Conservation (phyloP, 176 grass and related monocot species). For the Tillandsia fasciculata region DNA sequence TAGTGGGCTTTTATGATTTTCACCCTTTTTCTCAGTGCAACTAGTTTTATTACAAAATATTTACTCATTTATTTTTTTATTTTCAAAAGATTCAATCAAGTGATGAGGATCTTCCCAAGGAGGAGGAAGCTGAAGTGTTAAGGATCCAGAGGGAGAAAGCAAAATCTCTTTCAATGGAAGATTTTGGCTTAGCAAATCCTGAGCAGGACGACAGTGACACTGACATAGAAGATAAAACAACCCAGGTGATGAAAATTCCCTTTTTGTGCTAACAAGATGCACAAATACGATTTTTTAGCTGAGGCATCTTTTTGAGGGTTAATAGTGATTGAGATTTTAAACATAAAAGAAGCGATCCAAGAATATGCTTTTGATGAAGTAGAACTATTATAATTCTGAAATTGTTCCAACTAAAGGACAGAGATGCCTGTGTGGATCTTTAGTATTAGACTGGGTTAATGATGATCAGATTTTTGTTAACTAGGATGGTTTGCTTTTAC, state of each 20-base stretch:
- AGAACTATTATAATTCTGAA: neutral
- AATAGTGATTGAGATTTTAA: neutral
- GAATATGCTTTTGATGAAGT: neutral
- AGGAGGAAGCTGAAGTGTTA: constrained; percentile 47
- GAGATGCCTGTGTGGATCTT: neutral
- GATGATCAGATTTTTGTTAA: constrained; percentile 1
- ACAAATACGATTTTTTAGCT: neutral
- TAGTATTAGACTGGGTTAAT: neutral
- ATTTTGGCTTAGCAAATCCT: constrained; percentile 55
- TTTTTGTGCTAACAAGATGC: neutral
- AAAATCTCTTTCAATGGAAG: constrained; percentile 54
- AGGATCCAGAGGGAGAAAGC: constrained; percentile 45
- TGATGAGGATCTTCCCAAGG: constrained; percentile 52
- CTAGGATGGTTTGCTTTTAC: constrained; percentile 29
- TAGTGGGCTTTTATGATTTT: neutral
- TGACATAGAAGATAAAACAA: constrained; percentile 18
- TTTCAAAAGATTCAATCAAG: constrained; percentile 38
- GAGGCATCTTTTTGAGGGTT: neutral
- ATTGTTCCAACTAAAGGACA: neutral
- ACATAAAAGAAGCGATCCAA: neutral
- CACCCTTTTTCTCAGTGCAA: neutral
- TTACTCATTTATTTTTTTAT: constrained; percentile 17
- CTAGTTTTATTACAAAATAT: neutral
- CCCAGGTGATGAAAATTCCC: constrained; percentile 34
- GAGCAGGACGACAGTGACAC: constrained; percentile 42